phyloP scores from a whole-genome alignment of 2,329 filamentous ascomycete genomes.

The Sarocladium oryzae region DNA sequence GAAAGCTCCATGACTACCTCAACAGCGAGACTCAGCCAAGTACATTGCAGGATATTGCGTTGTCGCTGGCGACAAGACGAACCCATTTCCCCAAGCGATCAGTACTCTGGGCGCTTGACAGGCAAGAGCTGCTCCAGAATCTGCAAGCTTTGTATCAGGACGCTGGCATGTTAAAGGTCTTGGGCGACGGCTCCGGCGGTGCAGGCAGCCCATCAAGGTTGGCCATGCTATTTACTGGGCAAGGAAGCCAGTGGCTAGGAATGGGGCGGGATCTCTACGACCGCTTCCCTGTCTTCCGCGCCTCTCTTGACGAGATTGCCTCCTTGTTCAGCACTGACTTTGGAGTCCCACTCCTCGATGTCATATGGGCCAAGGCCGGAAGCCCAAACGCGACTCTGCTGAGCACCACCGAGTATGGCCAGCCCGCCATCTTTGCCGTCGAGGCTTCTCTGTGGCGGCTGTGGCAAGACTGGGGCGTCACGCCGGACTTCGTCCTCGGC shows the following conservation, averaged over 20 bases:
- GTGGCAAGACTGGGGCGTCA: slow-evolving; percentile 25
- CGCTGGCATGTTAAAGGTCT: background rate
- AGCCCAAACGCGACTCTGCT: slow-evolving; percentile 18
- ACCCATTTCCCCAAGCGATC: slow-evolving; percentile 11
- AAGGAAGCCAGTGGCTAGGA: slow-evolving; percentile 24
- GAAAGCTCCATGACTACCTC: slow-evolving; percentile 11
- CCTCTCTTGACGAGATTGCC: slow-evolving; percentile 17
- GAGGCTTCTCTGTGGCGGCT: slow-evolving; percentile 24
- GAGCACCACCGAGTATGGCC: slow-evolving; percentile 23
- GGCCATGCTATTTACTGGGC: slow-evolving; percentile 29
- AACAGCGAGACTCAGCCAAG: background rate
- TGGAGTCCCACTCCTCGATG: slow-evolving; percentile 17
- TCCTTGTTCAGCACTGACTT: slow-evolving; percentile 16
- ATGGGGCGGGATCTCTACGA: slow-evolving; percentile 25
- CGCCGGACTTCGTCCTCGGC: slow-evolving; percentile 21
- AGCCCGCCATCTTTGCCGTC: slow-evolving; percentile 26
- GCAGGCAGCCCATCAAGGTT: slow-evolving; percentile 11
- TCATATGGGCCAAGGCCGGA: slow-evolving; percentile 23
- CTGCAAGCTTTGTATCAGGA: background rate
- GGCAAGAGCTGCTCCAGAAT: slow-evolving; percentile 6
- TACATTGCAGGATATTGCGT: slow-evolving; percentile 11
- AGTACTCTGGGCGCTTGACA: slow-evolving; percentile 9
- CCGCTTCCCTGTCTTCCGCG: slow-evolving; percentile 19
- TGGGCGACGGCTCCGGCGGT: background rate
- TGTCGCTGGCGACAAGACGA: slow-evolving; percentile 12